Percentiles rank a stretch among this genome's conserved stretches.
Conservation (phyloP, 208 protist species). For the Wallacemonas sp. region DNA sequence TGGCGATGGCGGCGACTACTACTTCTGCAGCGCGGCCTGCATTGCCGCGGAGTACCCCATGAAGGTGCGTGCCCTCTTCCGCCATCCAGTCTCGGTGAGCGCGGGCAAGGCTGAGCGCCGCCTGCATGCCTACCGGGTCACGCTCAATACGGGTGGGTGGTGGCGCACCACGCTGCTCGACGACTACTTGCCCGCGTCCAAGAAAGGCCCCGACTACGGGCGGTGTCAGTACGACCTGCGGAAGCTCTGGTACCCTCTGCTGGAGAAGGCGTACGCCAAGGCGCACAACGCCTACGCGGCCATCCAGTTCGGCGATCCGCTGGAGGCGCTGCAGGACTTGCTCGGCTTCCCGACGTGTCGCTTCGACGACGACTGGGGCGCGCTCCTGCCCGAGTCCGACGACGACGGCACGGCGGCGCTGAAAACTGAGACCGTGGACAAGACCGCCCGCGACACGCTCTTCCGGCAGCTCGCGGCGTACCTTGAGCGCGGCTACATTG, state of each 20-base stretch:
- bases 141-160: constrained; percentile 50
- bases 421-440: constrained; percentile 28
- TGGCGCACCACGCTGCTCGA: constrained; percentile 54
- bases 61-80: constrained; percentile 32
- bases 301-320: constrained; percentile 55
- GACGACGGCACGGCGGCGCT: constrained; percentile 17
- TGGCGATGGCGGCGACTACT: constrained; percentile 57
- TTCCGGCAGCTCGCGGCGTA: constrained; percentile 23
- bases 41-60: constrained; percentile 36
- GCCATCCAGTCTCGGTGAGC: constrained; percentile 26
- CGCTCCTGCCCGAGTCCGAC: not conserved
- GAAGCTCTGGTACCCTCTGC: constrained; percentile 73
- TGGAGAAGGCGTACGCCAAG: constrained; percentile 91
- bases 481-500: constrained; percentile 30
- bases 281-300: constrained; percentile 70
- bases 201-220: constrained; percentile 32
- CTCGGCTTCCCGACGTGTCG: constrained; percentile 48
- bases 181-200: constrained; percentile 53
- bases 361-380: constrained; percentile 55
- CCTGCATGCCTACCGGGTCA: constrained; percentile 43
- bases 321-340: constrained; percentile 64
- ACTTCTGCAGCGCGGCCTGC: constrained; percentile 43
- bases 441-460: constrained; percentile 27
- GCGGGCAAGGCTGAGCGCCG: constrained; percentile 20
- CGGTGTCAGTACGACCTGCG: constrained; percentile 42